Evolutionary conservation across 768 basidiomycete genomes (phyloP).

Genomic region (Serendipita sp.): DNA sequence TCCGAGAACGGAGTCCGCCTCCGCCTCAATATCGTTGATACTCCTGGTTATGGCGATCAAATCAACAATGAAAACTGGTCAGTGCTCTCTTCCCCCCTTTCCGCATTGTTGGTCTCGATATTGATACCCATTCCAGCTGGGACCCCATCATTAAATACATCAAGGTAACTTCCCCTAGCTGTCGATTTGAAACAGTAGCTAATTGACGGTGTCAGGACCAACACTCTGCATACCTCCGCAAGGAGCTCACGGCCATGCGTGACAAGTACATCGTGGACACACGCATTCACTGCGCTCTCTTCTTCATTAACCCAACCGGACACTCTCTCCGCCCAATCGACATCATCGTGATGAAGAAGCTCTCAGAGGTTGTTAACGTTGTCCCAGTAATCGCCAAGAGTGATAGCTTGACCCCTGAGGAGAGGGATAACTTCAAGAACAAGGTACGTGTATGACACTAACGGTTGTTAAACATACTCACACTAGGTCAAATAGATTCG

Average conservation of each 20-base stretch:
- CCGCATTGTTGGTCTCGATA: neutral
- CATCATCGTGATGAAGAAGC: constrained; percentile 97
- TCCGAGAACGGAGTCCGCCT: constrained; percentile 91
- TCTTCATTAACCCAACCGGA: constrained; percentile 98
- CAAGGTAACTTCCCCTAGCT: constrained; percentile 27
- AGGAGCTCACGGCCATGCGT: constrained; percentile 96
- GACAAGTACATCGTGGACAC: constrained; percentile 98
- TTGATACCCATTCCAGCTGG: constrained; percentile 49
- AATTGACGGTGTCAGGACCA: constrained; percentile 46
- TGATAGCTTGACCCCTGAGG: constrained; percentile 84
- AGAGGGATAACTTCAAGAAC: constrained; percentile 83
- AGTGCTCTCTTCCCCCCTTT: constrained; percentile 16
- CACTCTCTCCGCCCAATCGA: constrained; percentile 93
- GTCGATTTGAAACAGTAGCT: neutral
- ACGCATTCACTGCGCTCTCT: constrained; percentile 93
- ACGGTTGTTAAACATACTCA: constrained; percentile 8
- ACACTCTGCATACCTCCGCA: constrained; percentile 95
- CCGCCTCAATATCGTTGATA: constrained; percentile 94
- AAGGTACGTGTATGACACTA: constrained; percentile 33
- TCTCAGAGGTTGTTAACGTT: constrained; percentile 97
- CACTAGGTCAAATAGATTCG: constrained; percentile 49
- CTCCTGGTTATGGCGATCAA: constrained; percentile 95
- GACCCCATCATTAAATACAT: constrained; percentile 98
- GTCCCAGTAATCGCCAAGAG: constrained; percentile 99
- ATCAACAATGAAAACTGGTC: constrained; percentile 98